Conservation (phyloP, 306 rosid genomes). For the Citrullus mucosospermus region DNA sequence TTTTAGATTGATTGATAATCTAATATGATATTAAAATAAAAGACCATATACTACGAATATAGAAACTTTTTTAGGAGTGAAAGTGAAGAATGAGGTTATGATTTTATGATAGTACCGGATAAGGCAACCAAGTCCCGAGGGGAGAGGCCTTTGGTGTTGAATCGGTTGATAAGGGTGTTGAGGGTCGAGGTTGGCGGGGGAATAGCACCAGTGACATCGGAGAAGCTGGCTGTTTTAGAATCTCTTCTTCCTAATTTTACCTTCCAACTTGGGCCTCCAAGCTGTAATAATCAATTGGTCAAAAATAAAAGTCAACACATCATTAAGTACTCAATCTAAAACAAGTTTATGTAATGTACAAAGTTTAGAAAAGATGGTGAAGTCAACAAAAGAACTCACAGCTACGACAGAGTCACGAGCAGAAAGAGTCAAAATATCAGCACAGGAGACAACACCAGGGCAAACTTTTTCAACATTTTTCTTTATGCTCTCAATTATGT, state of each 20-base stretch:
- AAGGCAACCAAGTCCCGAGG: conserved; percentile 62
- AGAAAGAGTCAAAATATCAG: conserved; percentile 23
- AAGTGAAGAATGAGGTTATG: too few relatives aligned
- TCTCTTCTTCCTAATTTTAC: conserved; percentile 86
- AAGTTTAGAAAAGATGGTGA: not conserved
- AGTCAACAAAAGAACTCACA: conserved; percentile 22
- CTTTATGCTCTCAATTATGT: conserved; percentile 18
- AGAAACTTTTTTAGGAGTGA: too few relatives aligned
- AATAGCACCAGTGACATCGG: conserved; percentile 45
- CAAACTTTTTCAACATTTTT: conserved; percentile 11
- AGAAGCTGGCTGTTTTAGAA: conserved; percentile 46
- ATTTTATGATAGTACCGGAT: conserved; percentile 35
- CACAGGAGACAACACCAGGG: conserved; percentile 17
- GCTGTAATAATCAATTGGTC: conserved; percentile 21
- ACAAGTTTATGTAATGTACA: not conserved
- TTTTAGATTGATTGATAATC: too few relatives aligned
- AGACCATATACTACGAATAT: not conserved
- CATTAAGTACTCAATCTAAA: not conserved
- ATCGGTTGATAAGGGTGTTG: conserved; percentile 25
- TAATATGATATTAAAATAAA: not conserved
- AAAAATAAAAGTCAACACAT: not conserved
- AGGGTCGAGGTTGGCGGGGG: conserved; percentile 47
- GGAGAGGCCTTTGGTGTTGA: conserved; percentile 44
- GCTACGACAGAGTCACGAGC: conserved; percentile 58
- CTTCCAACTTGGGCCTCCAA: conserved; percentile 76